phyloP scores from a whole-genome alignment of 2,329 filamentous ascomycete species.

The Verticillium dahliae region DNA sequence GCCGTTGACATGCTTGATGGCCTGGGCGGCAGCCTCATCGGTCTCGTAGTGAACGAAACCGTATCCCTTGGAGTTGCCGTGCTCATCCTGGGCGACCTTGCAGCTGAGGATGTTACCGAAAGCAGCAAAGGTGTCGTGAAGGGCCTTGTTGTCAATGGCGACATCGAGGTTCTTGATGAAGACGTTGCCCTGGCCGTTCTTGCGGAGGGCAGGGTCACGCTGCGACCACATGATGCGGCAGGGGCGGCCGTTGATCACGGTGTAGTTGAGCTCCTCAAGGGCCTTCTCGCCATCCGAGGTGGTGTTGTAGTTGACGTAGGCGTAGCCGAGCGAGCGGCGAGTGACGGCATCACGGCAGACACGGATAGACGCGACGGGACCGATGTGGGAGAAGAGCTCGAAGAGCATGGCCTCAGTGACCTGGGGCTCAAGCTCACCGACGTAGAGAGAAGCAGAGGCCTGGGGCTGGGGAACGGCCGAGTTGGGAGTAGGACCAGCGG shows the following conservation, averaged over 20 bases:
- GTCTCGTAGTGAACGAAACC: constrained; percentile 99
- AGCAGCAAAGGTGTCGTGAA: constrained; percentile 97
- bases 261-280: constrained; percentile 99
- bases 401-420: constrained; percentile 99
- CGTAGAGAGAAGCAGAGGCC: constrained; percentile 96
- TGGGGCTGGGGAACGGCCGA: constrained; percentile 73
- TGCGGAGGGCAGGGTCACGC: constrained; percentile 96
- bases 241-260: constrained; percentile 94
- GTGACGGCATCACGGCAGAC: constrained; percentile 99
- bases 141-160: constrained; percentile 99
- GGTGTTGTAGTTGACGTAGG: constrained; percentile 99
- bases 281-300: constrained; percentile 95
- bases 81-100: constrained; percentile 98
- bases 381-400: constrained; percentile 99
- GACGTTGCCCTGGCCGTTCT: constrained; percentile 98
- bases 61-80: constrained; percentile 95
- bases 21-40: constrained; percentile 89
- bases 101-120: constrained; percentile 99
- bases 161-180: constrained; percentile 99
- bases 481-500: constrained; percentile 63
- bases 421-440: constrained; percentile 94
- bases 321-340: constrained; percentile 95
- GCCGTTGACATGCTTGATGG: constrained; percentile 99
- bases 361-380: constrained; percentile 97
- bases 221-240: constrained; percentile 99